phyloP scores from a whole-genome alignment of 1,139 yeast genomes.

The Blastobotrys malaysiensis region DNA sequence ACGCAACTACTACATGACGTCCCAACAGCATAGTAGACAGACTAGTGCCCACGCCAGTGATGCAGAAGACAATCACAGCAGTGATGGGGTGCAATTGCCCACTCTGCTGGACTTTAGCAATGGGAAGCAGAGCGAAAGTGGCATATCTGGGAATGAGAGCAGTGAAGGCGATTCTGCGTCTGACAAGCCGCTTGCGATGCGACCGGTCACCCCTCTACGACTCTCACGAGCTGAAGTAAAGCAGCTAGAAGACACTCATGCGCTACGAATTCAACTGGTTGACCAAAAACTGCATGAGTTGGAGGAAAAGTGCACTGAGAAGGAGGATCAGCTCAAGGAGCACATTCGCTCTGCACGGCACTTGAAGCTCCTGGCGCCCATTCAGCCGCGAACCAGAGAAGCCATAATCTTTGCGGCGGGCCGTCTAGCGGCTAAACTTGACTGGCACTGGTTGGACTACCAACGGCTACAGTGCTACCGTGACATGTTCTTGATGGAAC shows the following conservation, averaged over 20 bases:
- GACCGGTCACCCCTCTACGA: background rate
- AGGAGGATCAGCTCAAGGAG: slow-evolving; percentile 35
- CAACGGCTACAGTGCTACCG: slow-evolving; percentile 41
- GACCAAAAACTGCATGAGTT: slow-evolving; percentile 32
- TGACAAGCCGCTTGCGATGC: background rate
- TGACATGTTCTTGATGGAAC: slow-evolving; percentile 36
- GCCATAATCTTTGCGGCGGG: slow-evolving; percentile 41
- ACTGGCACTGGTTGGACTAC: slow-evolving; percentile 51
- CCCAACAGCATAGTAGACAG: background rate
- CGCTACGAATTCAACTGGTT: slow-evolving; percentile 15
- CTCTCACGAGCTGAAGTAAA: background rate
- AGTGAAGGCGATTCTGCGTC: background rate
- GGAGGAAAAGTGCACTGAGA: slow-evolving; percentile 30
- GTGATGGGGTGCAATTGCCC: background rate
- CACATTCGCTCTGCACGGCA: slow-evolving; percentile 38
- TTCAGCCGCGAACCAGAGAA: slow-evolving; percentile 47
- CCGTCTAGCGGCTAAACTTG: slow-evolving; percentile 44
- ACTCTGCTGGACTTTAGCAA: background rate
- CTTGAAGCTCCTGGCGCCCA: slow-evolving; percentile 46
- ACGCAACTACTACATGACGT: background rate
- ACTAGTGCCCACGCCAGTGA: background rate
- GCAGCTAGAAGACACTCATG: slow-evolving; percentile 6
- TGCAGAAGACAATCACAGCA: background rate
- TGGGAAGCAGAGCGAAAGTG: background rate
- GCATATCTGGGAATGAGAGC: background rate